Evolutionary conservation across 345 rosid species (phyloP).

Genomic region (Cardamine occulta): DNA sequence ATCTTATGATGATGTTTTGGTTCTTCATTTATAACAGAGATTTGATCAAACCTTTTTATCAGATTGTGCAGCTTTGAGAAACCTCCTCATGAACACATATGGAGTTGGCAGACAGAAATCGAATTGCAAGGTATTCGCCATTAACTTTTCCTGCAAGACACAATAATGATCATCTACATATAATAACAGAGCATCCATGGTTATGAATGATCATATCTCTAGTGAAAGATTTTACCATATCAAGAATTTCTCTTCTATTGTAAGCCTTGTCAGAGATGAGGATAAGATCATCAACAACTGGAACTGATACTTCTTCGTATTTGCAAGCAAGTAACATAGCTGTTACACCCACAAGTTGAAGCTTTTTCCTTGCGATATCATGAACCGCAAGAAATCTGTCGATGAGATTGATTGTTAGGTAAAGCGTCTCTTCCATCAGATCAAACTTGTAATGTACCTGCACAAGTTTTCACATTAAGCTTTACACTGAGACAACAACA

Average conservation of each 20-base stretch:
- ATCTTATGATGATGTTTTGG: not conserved
- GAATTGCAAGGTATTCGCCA: slow-evolving; percentile 74
- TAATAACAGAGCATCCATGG: not conserved
- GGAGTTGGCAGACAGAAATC: slow-evolving; percentile 88
- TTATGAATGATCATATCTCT: not conserved
- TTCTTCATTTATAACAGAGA: slow-evolving; percentile 2
- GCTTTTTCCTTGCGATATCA: slow-evolving; percentile 78
- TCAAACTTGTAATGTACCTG: slow-evolving; percentile 99
- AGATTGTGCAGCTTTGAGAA: slow-evolving; percentile 85
- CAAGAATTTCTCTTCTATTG: slow-evolving; percentile 81
- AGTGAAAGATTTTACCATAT: slow-evolving; percentile 59
- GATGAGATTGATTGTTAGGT: slow-evolving; percentile 85
- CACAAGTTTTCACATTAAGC: not conserved
- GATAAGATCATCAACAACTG: slow-evolving; percentile 93
- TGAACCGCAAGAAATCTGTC: slow-evolving; percentile 78
- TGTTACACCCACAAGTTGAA: slow-evolving; percentile 92
- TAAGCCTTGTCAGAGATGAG: slow-evolving; percentile 91
- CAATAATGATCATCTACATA: not conserved
- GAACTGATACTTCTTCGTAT: slow-evolving; percentile 95
- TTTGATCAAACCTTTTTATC: slow-evolving; percentile 69
- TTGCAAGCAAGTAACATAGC: slow-evolving; percentile 98
- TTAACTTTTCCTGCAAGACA: slow-evolving; percentile 76
- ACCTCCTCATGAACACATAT: slow-evolving; percentile 90
- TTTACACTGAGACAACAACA: not conserved
- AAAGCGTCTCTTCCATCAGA: slow-evolving; percentile 93